Evolutionary conservation across 179 eudicot genomes (phyloP).

Genomic region (Beta corolliflora): DNA sequence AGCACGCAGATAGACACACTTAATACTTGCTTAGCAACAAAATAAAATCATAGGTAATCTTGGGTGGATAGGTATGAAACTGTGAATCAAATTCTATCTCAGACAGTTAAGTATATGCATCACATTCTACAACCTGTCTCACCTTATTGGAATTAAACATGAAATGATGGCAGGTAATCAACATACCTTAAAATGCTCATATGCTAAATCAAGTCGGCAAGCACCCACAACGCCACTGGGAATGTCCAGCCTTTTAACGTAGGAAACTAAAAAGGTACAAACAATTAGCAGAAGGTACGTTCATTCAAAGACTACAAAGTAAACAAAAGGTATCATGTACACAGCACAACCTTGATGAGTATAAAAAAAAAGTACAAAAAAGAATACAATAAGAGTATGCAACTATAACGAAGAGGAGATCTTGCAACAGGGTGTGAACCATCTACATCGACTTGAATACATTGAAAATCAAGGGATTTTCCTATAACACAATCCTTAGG

Average conservation of each 20-base stretch:
- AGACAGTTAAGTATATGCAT: background rate
- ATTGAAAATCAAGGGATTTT: background rate
- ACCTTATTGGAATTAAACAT: background rate
- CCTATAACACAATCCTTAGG: background rate
- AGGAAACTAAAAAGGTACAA: constrained; percentile 61
- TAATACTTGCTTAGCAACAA: background rate
- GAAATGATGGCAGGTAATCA: constrained; percentile 3
- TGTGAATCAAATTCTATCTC: background rate
- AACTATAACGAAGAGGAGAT: background rate
- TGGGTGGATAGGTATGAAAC: background rate
- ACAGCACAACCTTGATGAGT: background rate
- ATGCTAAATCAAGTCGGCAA: constrained; percentile 92
- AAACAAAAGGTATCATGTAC: background rate
- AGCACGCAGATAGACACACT: background rate
- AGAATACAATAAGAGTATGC: background rate
- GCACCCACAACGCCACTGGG: constrained; percentile 98
- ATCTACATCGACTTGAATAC: background rate
- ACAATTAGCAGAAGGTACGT: constrained; percentile 21
- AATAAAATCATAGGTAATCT: background rate
- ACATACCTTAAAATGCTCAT: constrained; percentile 87
- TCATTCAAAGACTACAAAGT: background rate
- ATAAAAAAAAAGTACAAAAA: background rate
- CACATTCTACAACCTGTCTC: background rate
- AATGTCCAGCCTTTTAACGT: constrained; percentile 78
- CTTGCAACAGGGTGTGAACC: background rate